Evolutionary conservation across 148 eudicot species (phyloP), one percentile per base, ranked within the genome.

Genomic region (Heliamphora exappendiculata): DNA sequence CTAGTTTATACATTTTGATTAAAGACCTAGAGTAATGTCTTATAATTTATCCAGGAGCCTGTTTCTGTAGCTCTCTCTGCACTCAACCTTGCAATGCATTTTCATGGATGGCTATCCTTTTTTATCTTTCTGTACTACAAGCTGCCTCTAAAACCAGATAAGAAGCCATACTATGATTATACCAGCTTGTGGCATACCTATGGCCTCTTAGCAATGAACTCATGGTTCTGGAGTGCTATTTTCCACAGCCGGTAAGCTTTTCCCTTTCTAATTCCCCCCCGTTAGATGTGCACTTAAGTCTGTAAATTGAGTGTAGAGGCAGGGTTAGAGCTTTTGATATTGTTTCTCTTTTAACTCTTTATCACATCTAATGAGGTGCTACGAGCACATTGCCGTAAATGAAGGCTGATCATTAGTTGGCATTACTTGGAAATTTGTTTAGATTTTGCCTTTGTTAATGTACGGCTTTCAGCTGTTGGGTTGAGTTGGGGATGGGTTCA

Each of bases 191-290:
- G 92, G 91, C 84, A 90, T 75, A 74, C 89, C 72, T 94, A 94
- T 81, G 94, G 81, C 51, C 77, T 94, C 55, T 72, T 94, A 19
- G 80, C 97, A 3, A 57, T 94, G 72, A 91, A 90, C 75, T 81
- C 94, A 19, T 94, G 98, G 94, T 77, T 94, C 79, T 94, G 98
- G 97, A 91, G 97, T 83, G 91, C 93, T 76, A 83, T 88, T 81
- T 94, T 91, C 79, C 98, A 94, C 63, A 86, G 91, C 77, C 81
- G 97, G 98, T 94, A 69, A 85, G 87, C 54, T 72, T 68, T 73
- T 78, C 45, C 19, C 74, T 45, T 67, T 50, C 3, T 20, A 17
- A n/a, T 60, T 70, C 22, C 10, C 6, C 53, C 13, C 41, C 65
- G 29, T n/a, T 26, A 26, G 57, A 28, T 69, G 36, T 19, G 28